Conservation (phyloP, 2,329 filamentous ascomycete genomes). For the Shiraia sp. region DNA sequence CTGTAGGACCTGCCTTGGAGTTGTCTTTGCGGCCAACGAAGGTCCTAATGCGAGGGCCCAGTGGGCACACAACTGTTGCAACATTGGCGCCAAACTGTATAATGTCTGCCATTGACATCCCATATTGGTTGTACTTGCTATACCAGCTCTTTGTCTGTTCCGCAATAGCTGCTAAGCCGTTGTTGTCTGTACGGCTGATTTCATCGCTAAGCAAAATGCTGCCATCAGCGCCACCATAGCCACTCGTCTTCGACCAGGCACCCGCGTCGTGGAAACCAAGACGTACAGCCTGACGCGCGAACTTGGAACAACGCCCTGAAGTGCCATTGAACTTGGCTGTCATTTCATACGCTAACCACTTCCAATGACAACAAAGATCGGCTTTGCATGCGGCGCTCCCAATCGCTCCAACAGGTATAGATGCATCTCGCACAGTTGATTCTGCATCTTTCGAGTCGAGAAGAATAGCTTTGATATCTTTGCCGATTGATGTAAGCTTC, state of each 20-base stretch:
- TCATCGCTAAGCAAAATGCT: slow-evolving; percentile 39
- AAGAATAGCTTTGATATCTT: slow-evolving; percentile 41
- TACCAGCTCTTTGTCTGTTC: slow-evolving; percentile 38
- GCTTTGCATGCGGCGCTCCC: slow-evolving; percentile 39
- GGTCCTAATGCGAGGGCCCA: slow-evolving; percentile 43
- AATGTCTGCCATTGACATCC: slow-evolving; percentile 44
- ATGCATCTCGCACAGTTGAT: slow-evolving; percentile 20
- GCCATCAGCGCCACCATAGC: slow-evolving; percentile 39
- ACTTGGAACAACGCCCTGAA: slow-evolving; percentile 39
- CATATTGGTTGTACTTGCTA: slow-evolving; percentile 38
- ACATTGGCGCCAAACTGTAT: slow-evolving; percentile 46
- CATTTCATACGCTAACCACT: slow-evolving; percentile 42
- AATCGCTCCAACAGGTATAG: slow-evolving; percentile 31
- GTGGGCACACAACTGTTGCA: slow-evolving; percentile 44
- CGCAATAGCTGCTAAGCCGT: slow-evolving; percentile 30
- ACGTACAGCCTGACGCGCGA: slow-evolving; percentile 37
- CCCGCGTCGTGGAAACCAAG: slow-evolving; percentile 42
- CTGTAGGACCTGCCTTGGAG: slow-evolving; percentile 36
- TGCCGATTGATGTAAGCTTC: slow-evolving; percentile 36
- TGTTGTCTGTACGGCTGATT: slow-evolving; percentile 32
- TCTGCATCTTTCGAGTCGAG: slow-evolving; percentile 28
- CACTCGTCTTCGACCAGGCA: slow-evolving; percentile 33
- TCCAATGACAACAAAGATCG: slow-evolving; percentile 42
- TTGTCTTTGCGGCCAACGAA: slow-evolving; percentile 47
- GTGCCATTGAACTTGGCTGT: slow-evolving; percentile 38